A percentile compares a stretch with the other conserved stretches of the same genome.
These are phyloP conservation scores for Ophiocordyceps robertsii DNA, from an alignment of 2,329 filamentous ascomycete genomes.

Conservation along the genomic window DNA sequence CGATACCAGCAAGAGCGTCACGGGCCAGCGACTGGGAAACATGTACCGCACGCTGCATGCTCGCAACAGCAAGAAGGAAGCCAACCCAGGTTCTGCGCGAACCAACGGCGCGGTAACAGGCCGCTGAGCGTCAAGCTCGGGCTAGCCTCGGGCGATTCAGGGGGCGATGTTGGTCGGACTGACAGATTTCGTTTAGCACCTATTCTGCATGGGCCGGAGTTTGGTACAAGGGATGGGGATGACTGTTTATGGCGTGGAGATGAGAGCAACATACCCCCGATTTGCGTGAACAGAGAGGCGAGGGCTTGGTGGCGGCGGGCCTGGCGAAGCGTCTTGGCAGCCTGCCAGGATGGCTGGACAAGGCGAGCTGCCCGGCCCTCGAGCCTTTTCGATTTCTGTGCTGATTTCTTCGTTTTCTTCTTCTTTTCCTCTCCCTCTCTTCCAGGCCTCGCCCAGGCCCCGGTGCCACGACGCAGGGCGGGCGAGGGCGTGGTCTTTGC, in stretches of 20 bases:
- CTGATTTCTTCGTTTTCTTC: background rate
- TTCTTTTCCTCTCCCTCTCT: background rate
- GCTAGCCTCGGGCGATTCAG: background rate
- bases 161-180: background rate
- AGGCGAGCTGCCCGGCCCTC: background rate
- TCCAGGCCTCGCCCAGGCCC: background rate
- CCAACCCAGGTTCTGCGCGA: slow-evolving; percentile 13
- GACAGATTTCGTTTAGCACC: slow-evolving; percentile 7
- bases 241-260: slow-evolving; percentile 8
- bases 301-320: slow-evolving; percentile 7
- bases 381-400: background rate
- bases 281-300: slow-evolving; percentile 9
- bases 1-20: slow-evolving; percentile 28
- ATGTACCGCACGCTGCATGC: slow-evolving; percentile 28
- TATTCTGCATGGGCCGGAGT: slow-evolving; percentile 13
- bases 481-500: background rate
- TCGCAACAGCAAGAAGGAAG: slow-evolving; percentile 17
- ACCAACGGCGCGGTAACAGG: slow-evolving; percentile 17
- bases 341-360: background rate
- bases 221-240: slow-evolving; percentile 9
- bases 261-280: slow-evolving; percentile 13
- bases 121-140: slow-evolving; percentile 1
- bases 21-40: slow-evolving; percentile 27
- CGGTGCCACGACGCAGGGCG: background rate
- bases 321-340: background rate